Conservation (phyloP, 768 basidiomycete genomes). For the Lentinula boryana region DNA sequence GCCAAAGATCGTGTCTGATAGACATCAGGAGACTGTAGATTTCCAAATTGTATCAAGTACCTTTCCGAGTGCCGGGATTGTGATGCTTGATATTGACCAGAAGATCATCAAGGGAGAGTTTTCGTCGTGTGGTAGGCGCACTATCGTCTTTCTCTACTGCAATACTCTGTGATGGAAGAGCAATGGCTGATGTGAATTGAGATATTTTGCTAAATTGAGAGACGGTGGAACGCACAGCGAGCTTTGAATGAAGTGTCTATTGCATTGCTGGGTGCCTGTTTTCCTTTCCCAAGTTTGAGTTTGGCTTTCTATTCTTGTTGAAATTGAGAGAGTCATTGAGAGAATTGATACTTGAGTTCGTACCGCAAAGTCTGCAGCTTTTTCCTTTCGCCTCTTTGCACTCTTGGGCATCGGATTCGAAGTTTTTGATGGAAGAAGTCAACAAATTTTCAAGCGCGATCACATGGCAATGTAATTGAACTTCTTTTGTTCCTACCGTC, state of each 20-base stretch:
- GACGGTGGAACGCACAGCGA: conserved; percentile 57
- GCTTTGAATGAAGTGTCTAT: conserved; percentile 96
- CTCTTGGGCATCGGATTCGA: conserved; percentile 68
- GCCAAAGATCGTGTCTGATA: conserved; percentile 65
- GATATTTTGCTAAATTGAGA: not conserved
- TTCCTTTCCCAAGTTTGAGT: conserved; percentile 94
- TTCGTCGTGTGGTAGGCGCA: conserved; percentile 70
- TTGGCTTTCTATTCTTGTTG: conserved; percentile 73
- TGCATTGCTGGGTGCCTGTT: conserved; percentile 73
- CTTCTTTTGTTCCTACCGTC: too few species aligned
- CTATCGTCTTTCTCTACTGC: conserved; percentile 44
- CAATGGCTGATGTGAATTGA: conserved; percentile 60
- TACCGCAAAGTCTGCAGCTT: conserved; percentile 83
- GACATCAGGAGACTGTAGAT: not conserved
- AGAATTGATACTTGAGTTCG: not conserved
- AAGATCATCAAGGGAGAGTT: conserved; percentile 72
- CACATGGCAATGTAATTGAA: not conserved
- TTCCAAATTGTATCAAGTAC: conserved; percentile 25
- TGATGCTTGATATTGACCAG: conserved; percentile 80
- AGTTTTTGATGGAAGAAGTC: not conserved
- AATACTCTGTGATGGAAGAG: conserved; percentile 82
- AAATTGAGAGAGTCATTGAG: not conserved
- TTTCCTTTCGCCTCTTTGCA: conserved; percentile 81
- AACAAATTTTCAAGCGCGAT: not conserved
- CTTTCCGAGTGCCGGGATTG: conserved; percentile 69